phyloP scores from a whole-genome alignment of 306 rosid species.

The Parietaria judaica region DNA sequence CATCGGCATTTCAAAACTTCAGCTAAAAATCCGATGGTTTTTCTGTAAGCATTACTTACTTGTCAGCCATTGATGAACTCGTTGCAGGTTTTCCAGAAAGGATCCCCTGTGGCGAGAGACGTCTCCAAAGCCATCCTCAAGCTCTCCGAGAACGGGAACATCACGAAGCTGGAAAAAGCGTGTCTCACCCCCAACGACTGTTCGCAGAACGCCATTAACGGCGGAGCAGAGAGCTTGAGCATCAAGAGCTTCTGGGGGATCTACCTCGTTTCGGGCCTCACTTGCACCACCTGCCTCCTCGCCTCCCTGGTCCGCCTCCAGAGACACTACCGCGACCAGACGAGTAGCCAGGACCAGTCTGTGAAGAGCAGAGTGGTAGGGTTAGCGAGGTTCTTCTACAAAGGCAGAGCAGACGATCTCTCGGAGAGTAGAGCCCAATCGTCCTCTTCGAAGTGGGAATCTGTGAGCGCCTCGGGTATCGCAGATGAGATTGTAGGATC shows the following conservation, averaged over 20 bases:
- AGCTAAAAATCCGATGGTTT: too few relatives aligned
- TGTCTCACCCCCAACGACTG: slow-evolving; percentile 32
- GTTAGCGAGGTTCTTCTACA: neutral
- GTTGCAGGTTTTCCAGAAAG: slow-evolving; percentile 58
- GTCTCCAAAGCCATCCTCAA: slow-evolving; percentile 43
- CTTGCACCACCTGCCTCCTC: slow-evolving; percentile 43
- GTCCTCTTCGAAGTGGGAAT: slow-evolving; percentile 21
- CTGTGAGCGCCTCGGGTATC: slow-evolving; percentile 16
- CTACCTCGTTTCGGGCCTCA: slow-evolving; percentile 39
- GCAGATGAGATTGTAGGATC: slow-evolving; percentile 1
- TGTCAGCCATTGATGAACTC: neutral
- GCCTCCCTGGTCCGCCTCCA: slow-evolving; percentile 16
- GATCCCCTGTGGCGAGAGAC: slow-evolving; percentile 60
- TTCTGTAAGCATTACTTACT: neutral
- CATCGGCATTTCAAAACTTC: too few relatives aligned
- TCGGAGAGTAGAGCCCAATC: neutral
- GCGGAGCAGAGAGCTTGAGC: slow-evolving; percentile 23
- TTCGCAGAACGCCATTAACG: slow-evolving; percentile 9
- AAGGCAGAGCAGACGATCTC: neutral
- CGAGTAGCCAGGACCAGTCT: slow-evolving; percentile 9
- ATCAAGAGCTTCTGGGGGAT: slow-evolving; percentile 49
- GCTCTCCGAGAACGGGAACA: slow-evolving; percentile 33
- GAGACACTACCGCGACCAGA: slow-evolving; percentile 4
- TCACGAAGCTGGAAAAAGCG: slow-evolving; percentile 26
- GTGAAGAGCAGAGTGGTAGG: slow-evolving; percentile 11